phyloP scores from a whole-genome alignment of 805 yeast species.

The Saccharomycodes ludwigii region DNA sequence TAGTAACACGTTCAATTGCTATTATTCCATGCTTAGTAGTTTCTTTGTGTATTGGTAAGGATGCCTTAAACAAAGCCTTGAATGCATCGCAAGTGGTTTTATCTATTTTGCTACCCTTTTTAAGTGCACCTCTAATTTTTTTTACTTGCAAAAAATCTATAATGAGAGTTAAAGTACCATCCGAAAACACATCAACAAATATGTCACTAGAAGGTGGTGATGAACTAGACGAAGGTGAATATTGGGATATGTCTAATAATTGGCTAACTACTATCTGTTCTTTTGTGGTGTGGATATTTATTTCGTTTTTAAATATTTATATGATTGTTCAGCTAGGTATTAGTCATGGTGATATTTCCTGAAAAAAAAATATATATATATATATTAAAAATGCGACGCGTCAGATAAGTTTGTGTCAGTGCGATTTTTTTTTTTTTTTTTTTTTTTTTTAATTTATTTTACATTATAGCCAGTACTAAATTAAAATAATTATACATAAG shows the following conservation, averaged over 20 bases:
- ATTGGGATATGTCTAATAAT: constrained; percentile 46
- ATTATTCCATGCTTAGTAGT: constrained; percentile 72
- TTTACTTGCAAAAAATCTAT: constrained; percentile 60
- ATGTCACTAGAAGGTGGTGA: constrained; percentile 5
- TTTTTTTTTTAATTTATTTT: no score
- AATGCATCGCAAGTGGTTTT: constrained; percentile 81
- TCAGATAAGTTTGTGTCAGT: no score
- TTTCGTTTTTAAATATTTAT: constrained; percentile 61
- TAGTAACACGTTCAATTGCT: constrained; percentile 66
- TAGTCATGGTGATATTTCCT: no score
- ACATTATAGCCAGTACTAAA: no score
- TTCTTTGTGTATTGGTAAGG: constrained; percentile 57
- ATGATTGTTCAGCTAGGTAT: constrained; percentile 39
- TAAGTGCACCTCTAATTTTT: constrained; percentile 75
- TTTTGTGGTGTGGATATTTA: constrained; percentile 53
- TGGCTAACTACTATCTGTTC: constrained; percentile 43
- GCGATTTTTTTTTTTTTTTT: no score
- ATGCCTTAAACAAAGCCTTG: constrained; percentile 59
- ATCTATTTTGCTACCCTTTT: constrained; percentile 70
- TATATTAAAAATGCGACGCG: no score
- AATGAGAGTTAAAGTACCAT: constrained; percentile 42
- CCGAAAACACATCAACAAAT: constrained; percentile 4
- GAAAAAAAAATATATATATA: no score
- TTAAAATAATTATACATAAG: no score
- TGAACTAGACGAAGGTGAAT: constrained; percentile 5